Evolutionary conservation across 164 flowering plant genomes (phyloP).

Genomic region (Annona cherimola): DNA sequence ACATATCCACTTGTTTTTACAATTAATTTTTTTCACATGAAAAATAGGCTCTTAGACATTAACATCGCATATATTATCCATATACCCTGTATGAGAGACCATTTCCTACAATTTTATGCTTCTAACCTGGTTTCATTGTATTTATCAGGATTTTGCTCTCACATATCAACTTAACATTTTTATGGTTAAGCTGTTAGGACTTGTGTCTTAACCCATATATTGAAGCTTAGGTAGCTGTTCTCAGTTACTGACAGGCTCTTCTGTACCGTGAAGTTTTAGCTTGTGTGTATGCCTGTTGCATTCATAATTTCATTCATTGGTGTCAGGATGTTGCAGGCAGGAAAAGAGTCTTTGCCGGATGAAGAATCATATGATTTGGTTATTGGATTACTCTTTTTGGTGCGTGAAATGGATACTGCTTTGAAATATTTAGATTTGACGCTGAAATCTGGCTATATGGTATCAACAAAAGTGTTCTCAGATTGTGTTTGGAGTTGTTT

Average conservation of each 20-base stretch:
- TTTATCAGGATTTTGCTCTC: too few relatives aligned
- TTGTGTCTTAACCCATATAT: background rate
- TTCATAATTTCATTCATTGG: slow-evolving; percentile 24
- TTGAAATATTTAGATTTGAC: slow-evolving; percentile 67
- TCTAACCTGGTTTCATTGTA: too few relatives aligned
- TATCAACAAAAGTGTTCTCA: slow-evolving; percentile 52
- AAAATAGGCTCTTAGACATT: too few relatives aligned
- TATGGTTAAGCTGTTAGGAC: background rate
- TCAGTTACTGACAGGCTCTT: background rate
- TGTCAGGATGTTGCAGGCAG: slow-evolving; percentile 82
- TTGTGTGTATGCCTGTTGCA: background rate
- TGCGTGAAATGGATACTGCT: slow-evolving; percentile 59
- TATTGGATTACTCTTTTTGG: slow-evolving; percentile 47
- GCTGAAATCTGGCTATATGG: slow-evolving; percentile 59
- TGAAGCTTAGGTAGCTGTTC: background rate
- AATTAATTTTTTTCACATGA: too few relatives aligned
- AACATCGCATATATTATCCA: too few relatives aligned
- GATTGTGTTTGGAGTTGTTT: slow-evolving; percentile 63
- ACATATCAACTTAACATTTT: too few relatives aligned
- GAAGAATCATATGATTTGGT: slow-evolving; percentile 76
- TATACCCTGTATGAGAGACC: too few relatives aligned
- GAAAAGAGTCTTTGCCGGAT: slow-evolving; percentile 72
- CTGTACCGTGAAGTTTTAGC: too few relatives aligned
- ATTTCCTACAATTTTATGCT: too few relatives aligned
- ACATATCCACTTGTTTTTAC: too few relatives aligned